Evolutionary conservation across 2,329 filamentous ascomycete genomes (phyloP), one percentile per base, ranked within the genome.

Genomic region (Leptosphaerulina australis): DNA sequence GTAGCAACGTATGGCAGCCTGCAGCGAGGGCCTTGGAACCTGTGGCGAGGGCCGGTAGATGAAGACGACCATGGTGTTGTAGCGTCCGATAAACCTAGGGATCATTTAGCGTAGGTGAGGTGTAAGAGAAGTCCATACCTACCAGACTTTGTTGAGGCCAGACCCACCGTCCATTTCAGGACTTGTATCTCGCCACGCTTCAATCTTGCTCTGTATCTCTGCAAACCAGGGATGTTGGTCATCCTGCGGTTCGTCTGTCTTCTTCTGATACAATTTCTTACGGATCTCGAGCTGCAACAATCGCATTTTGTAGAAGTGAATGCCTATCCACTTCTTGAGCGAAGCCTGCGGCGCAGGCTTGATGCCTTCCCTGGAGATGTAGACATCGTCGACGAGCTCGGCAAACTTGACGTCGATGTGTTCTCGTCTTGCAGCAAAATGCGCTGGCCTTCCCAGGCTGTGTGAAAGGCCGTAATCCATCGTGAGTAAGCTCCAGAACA

Each of bases 271-370:
- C 0, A 97, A 78, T 5, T 86, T 87, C 50, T 91, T 84, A 49
- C 91, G 83, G 33, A 97, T 94, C 72, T 97, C 93, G 11, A 92
- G 84, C 69, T 97, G 92, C 10, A 92, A 78, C 50, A 95, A 74
- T 46, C 91, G 83, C 90, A 97, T 95, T 68, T 90, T 93, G 77
- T 91, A 91, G 64, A 96, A 94, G 70, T 99, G 93, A 54, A 97
- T 91, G 2, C 91, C 87, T 20, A 96, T 86, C 63, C 90, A 84
- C 71, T 99, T 99, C 67, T 89, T 90, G 59, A 92, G 81, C 28
- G 89, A 90, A 1, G 83, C 80, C 4, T 87, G 87, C 1, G 87
- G 88, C 9, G 78, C 80, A 0, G 86, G 81, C 17, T 85, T 76
- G 48, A 97, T 88, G 2, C 91, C 92, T 25, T 87, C 79, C 2